Evolutionary conservation across 805 yeast genomes (phyloP).

Genomic region (Candida xiaguanensis): DNA sequence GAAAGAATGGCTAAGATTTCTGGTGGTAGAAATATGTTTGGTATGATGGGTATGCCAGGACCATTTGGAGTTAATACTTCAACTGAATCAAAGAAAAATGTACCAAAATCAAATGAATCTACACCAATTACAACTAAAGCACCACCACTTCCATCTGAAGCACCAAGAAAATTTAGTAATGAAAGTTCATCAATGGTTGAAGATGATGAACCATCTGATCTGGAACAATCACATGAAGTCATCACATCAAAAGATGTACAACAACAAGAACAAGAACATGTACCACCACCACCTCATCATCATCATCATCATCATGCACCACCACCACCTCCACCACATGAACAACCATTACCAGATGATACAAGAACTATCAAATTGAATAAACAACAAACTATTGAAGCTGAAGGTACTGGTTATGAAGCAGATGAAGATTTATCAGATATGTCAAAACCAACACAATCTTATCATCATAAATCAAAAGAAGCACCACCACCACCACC

Average conservation of each 20-base stretch:
- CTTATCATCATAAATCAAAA: slow-evolving; percentile 1
- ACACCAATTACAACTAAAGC: slow-evolving; percentile 10
- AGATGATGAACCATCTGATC: slow-evolving; percentile 18
- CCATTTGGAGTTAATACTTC: slow-evolving; percentile 27
- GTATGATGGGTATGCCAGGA: slow-evolving; percentile 58
- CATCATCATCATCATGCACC: background rate
- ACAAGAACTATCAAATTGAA: slow-evolving; percentile 6
- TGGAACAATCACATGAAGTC: slow-evolving; percentile 8
- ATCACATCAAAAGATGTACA: slow-evolving; percentile 3
- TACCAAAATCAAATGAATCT: slow-evolving; percentile 4
- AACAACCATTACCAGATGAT: slow-evolving; percentile 4
- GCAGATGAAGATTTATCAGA: slow-evolving; percentile 57
- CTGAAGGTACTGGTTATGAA: slow-evolving; percentile 55
- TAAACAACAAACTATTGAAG: slow-evolving; percentile 8
- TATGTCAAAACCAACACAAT: slow-evolving; percentile 11
- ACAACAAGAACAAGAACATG: too few species aligned
- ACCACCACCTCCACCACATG: background rate
- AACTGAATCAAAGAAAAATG: slow-evolving; percentile 11
- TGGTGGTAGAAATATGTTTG: slow-evolving; percentile 79
- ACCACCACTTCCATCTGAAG: slow-evolving; percentile 39
- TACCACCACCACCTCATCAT: too few species aligned
- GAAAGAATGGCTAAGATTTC: slow-evolving; percentile 96
- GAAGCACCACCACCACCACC: slow-evolving; percentile 10
- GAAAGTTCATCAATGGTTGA: slow-evolving; percentile 18
- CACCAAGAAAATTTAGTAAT: slow-evolving; percentile 15